Conservation (phyloP, 2,329 filamentous ascomycete species). For the Aureobasidium uvarum region DNA sequence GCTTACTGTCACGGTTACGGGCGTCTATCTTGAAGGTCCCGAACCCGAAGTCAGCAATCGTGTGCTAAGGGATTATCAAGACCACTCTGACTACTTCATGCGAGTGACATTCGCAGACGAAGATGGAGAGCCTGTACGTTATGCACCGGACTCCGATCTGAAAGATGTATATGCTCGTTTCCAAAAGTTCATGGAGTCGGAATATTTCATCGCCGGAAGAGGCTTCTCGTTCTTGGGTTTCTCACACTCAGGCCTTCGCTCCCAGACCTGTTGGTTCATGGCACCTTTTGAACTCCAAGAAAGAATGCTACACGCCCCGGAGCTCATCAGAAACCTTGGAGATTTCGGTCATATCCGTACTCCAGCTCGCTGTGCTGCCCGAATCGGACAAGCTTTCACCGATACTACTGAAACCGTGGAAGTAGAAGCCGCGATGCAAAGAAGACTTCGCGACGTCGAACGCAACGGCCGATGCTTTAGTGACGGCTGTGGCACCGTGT, state of each 20-base stretch:
- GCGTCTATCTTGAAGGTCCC: conserved; percentile 47
- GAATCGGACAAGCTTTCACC: conserved; percentile 67
- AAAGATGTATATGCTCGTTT: conserved; percentile 59
- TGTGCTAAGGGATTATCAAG: conserved; percentile 64
- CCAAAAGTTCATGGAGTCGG: conserved; percentile 55
- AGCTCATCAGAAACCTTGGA: conserved; percentile 49
- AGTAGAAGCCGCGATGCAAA: conserved; percentile 41
- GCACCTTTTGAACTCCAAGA: conserved; percentile 46
- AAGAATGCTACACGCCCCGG: conserved; percentile 38
- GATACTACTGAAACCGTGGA: conserved; percentile 67
- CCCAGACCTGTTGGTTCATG: conserved; percentile 69
- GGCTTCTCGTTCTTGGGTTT: conserved; percentile 69
- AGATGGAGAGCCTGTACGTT: conserved; percentile 62
- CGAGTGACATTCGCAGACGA: conserved; percentile 74
- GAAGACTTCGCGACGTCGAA: conserved; percentile 44
- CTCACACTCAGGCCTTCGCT: conserved; percentile 72
- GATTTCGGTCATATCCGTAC: conserved; percentile 53
- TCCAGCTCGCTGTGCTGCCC: conserved; percentile 58
- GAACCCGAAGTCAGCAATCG: conserved; percentile 65
- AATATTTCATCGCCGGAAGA: conserved; percentile 63
- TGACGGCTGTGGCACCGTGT: conserved; percentile 77
- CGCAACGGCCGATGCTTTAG: conserved; percentile 64
- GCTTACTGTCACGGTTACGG: conserved; percentile 43
- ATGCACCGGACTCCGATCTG: conserved; percentile 53
- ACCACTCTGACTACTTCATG: conserved; percentile 62